Conservation (phyloP, 75 land plant genomes). For the Pinus taeda region DNA sequence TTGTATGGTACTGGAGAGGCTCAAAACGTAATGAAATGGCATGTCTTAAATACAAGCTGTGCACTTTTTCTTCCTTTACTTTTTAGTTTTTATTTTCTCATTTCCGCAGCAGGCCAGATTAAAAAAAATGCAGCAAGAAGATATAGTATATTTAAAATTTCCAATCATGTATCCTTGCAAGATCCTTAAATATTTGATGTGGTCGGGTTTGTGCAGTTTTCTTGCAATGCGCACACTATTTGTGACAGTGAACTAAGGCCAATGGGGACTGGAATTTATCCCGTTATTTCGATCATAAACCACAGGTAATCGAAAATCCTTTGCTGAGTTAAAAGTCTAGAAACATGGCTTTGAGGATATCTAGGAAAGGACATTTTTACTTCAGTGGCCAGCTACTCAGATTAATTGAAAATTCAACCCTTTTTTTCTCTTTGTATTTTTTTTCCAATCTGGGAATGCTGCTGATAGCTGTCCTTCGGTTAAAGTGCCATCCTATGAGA, state of each 20-base stretch:
- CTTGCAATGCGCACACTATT: conserved; percentile 98
- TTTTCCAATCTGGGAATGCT: too few species aligned
- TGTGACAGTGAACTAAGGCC: conserved; percentile 91
- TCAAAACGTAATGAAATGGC: neutral
- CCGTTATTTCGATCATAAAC: conserved; percentile 90
- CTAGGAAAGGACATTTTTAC: neutral
- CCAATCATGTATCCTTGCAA: neutral
- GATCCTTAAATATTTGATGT: neutral
- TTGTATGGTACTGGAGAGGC: neutral
- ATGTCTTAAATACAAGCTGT: neutral
- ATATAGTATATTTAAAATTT: neutral
- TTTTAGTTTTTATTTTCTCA: neutral
- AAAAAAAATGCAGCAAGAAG: neutral
- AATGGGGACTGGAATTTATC: conserved; percentile 86
- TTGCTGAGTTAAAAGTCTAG: neutral
- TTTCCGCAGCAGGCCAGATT: neutral
- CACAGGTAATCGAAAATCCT: conserved; percentile 66
- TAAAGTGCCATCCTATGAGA: too few species aligned
- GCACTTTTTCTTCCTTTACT: neutral
- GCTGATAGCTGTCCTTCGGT: too few species aligned
- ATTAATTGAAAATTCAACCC: too few species aligned
- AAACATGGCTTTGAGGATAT: neutral
- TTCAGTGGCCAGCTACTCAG: neutral
- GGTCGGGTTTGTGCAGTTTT: conserved; percentile 49
- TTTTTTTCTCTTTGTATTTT: too few species aligned